Evolutionary conservation across 164 flowering plant genomes (phyloP), one percentile per base, ranked within the genome.

Genomic region (Houttuynia cordata): DNA sequence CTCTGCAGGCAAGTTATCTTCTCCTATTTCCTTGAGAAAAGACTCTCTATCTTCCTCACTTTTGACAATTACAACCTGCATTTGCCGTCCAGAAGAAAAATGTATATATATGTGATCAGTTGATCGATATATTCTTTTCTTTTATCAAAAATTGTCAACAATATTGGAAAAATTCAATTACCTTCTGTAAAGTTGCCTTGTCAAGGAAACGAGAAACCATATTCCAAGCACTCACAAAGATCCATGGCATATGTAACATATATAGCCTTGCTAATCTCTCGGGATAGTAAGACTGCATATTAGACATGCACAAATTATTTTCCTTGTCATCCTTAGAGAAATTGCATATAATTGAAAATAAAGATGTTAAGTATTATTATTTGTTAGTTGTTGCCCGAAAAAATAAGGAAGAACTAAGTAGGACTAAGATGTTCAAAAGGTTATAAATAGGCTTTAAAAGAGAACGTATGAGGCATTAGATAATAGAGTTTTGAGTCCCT

Each of bases 211-310:
- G 77, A 61, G 82, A 86, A 61, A 83, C 75, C 73, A 91, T 57
- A 68, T 69, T 86, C 97, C 97, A 91, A 23, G 86, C 79, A 57
- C 80, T 70, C 41, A 84, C 84, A 65, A 87, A 91, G 68, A 91
- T 87, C 67, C 85, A 24, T 30, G 96, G 93, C 97, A 87, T 87
- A 21, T 74, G 61, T 53, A 91, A 58, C 41, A 91, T 56, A 68
- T 59, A 91, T 42, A 67, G 66, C 65, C 75, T 86, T 37, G 85
- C 86, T 50, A 91, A 67, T 20, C 96, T 86, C 73, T 87, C 97
- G 0, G 97, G 96, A 70, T 86, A 91, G 68, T 91, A 91, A 24
- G 86, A 74, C 97, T 91, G 81, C 68, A n/a, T n/a, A 60, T 41
- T 22, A 52, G 2, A 7, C 17, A 45, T 45, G 12, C 37, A 30